These are phyloP conservation scores for Paramecium sonneborni DNA, from an alignment of 73 alveolate species.

Conservation along the genomic window DNA sequence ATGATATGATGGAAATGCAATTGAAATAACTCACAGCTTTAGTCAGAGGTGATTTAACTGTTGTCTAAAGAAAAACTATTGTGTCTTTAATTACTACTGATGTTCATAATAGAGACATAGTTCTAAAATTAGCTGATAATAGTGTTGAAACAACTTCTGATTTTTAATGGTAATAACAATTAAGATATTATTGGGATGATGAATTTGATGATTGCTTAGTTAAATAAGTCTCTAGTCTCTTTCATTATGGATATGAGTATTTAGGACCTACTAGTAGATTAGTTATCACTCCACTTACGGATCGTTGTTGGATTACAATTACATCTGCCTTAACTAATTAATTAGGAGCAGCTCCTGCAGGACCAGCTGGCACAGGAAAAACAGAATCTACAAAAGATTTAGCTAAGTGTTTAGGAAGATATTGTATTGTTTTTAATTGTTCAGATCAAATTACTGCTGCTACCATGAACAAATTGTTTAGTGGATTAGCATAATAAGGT, in stretches of 20 bases:
- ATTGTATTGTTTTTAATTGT: slow-evolving; percentile 86
- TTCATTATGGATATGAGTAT: slow-evolving; percentile 94
- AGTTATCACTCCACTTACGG: slow-evolving; percentile 97
- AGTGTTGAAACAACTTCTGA: slow-evolving; percentile 71
- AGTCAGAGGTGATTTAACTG: slow-evolving; percentile 91
- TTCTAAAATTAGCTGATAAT: slow-evolving; percentile 74
- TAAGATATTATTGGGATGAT: slow-evolving; percentile 93
- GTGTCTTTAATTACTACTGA: slow-evolving; percentile 91
- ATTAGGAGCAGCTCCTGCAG: slow-evolving; percentile 91
- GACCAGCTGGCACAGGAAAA: slow-evolving; percentile 92
- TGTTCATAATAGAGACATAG: slow-evolving; percentile 97
- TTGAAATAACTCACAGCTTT: slow-evolving; percentile 85
- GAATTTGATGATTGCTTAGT: slow-evolving; percentile 81
- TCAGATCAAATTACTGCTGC: slow-evolving; percentile 77
- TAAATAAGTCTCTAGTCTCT: slow-evolving; percentile 85
- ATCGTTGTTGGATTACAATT: slow-evolving; percentile 92
- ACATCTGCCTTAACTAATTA: slow-evolving; percentile 82
- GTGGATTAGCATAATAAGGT: slow-evolving; percentile 62
- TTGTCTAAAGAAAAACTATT: slow-evolving; percentile 88
- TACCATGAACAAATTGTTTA: slow-evolving; percentile 59
- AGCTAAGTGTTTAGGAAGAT: slow-evolving; percentile 86
- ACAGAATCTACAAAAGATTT: slow-evolving; percentile 88
- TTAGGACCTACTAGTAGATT: slow-evolving; percentile 95
- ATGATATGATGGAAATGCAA: slow-evolving; percentile 78
- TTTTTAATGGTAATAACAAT: slow-evolving; percentile 80